These are phyloP conservation scores for Casaregolazyma lundiana DNA, from an alignment of 1,139 yeast species.

Conservation along the genomic window DNA sequence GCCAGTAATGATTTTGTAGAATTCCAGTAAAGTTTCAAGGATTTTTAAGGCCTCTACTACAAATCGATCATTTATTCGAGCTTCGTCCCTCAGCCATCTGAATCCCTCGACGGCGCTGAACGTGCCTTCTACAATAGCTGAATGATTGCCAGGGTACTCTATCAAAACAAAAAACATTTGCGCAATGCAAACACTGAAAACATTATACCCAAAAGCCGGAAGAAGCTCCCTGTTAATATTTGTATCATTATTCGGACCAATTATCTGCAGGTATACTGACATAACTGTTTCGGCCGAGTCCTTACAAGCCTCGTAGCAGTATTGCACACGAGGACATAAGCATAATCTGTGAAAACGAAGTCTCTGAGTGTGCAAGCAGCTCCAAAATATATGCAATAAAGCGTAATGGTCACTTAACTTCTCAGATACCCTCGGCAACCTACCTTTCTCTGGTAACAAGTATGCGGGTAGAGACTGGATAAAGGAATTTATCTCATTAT, in stretches of 20 bases:
- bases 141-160: constrained; percentile 9
- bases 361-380: constrained; percentile 11
- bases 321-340: constrained; percentile 7
- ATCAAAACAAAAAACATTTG: constrained; percentile 10
- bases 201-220: constrained; percentile 6
- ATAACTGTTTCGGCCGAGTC: constrained; percentile 2
- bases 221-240: neutral
- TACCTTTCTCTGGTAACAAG: neutral
- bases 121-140: constrained; percentile 1
- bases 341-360: constrained; percentile 6
- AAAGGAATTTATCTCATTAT: constrained; percentile 1
- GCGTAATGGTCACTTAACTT: constrained; percentile 7
- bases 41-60: constrained; percentile 6
- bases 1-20: constrained; percentile 2
- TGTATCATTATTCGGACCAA: neutral
- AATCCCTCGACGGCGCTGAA: constrained; percentile 3
- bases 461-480: constrained; percentile 4
- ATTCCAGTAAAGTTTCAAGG: constrained; percentile 5
- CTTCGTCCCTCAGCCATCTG: neutral
- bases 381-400: constrained; percentile 8
- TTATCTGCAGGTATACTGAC: neutral
- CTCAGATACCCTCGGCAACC: constrained; percentile 5
- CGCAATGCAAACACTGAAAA: constrained; percentile 9
- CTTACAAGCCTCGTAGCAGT: constrained; percentile 10
- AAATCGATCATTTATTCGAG: neutral